Evolutionary conservation across 805 yeast genomes (phyloP), one percentile per base, ranked within the genome.

Genomic region (Lachancea lanzarotensis): DNA sequence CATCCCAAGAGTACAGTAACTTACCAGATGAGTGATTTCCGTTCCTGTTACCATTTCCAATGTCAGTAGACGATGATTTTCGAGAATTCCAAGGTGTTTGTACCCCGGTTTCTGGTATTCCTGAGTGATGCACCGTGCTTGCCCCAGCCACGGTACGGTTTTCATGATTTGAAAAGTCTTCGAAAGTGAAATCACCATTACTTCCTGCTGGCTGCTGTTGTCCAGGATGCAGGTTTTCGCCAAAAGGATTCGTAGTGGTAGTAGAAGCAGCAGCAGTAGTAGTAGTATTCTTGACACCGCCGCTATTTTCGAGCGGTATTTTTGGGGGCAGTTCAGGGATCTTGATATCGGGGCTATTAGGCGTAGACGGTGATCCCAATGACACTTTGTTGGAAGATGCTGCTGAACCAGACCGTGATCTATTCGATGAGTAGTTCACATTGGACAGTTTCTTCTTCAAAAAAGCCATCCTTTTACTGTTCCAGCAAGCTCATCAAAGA

Each of bases 1-100:
- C 76, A 19, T 72, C 70, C 81, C 81, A 78, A 1, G 71, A 64
- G 11, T 68, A 43, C 18, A 65, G 54, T 29, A 65, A 44, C 42
- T 57, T 58, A 32, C 58, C 64, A 29, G 53, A 51, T 13, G 55
- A 54, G 22, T n/a, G n/a, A n/a, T n/a, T n/a, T n/a, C n/a, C n/a
- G n/a, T n/a, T n/a, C n/a, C n/a, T n/a, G n/a, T 54, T 56, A 9
- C 47, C 36, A 36, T 57, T 57, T 11, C 53, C 52, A n/a, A 52
- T 55, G 2, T n/a, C n/a, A n/a, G n/a, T n/a, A n/a, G n/a, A n/a
- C n/a, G 65, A 58, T 5, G 60, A 53, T 26, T 58, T 57, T 38
- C 60, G 53, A 7, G 59, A 52, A 17, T n/a, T 18, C 37, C 7
- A 20, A 13, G 37, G 20, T 15, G n/a, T n/a, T n/a, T 22, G 25